Evolutionary conservation across 108 stramenopile species (phyloP), one percentile per base, ranked within the genome.

Genomic region (Skeletonema marinoi): DNA sequence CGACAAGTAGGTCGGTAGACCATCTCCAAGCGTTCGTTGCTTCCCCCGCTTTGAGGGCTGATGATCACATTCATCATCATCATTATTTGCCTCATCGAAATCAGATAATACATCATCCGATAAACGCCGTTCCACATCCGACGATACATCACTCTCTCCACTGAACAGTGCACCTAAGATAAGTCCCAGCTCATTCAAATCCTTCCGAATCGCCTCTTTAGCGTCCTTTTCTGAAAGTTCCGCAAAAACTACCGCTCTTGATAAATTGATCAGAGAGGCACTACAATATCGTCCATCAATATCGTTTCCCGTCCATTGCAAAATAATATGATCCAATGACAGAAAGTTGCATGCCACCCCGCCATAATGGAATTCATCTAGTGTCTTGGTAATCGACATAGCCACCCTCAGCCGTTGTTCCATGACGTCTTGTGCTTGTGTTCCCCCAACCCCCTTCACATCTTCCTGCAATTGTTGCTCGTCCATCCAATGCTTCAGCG

Each of bases 1-100:
- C 14, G 41, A 38, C 6, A 72, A 41, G 61, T 72, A 72, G n/a
- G 61, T 62, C 2, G 71, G 71, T 41, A 72, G 30, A 17, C 61
- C 35, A 7, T 72, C 41, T 8, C 38, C 41, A 30, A 21, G 10
- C 14, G 60, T 41, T 32, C 44, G 71, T 29, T 42, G 60, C 41
- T 63, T 72, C 58, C 71, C 61, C 61, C 42, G 59, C 42, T 72
- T 72, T 8, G 12, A 42, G 3, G 21, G 46, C 13, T 41, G 71
- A 5, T 6, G 9, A 39, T 39, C 39, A 13, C 44, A 29, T 32
- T 32, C 44, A 19, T 19, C 13, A 19, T 19, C 13, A 6, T 38
- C 14, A 13, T 25, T 19, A 11, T 31, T n/a, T 14, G 33, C 36
- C n/a, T 66, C 39, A 25, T 66, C 65, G 32, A 66, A 11, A 11